Evolutionary conservation across 1,139 yeast genomes (phyloP).

Genomic region (Meyerozyma carpophila): DNA sequence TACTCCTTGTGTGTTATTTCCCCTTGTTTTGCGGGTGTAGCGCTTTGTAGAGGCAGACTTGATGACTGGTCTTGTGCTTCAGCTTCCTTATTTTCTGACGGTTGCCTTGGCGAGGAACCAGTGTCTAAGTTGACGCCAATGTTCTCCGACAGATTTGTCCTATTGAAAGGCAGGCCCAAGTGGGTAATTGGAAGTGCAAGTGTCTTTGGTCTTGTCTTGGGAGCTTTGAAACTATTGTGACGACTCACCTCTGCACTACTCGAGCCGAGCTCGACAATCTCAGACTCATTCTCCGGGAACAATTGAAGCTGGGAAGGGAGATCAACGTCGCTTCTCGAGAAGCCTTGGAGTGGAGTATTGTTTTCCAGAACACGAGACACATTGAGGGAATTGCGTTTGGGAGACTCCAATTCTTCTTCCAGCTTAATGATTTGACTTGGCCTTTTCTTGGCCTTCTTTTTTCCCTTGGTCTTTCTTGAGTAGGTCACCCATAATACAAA

Average conservation of each 20-base stretch:
- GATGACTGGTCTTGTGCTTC: not conserved
- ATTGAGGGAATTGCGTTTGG: not conserved
- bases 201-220: constrained; percentile 17
- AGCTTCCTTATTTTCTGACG: not conserved
- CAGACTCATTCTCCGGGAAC: constrained; percentile 34
- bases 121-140: not conserved
- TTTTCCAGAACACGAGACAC: constrained; percentile 1
- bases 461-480: constrained; percentile 41
- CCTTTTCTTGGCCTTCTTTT: constrained; percentile 6
- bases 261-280: constrained; percentile 28
- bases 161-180: constrained; percentile 5
- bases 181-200: constrained; percentile 22
- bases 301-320: constrained; percentile 57
- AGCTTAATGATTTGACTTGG: not conserved
- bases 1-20: constrained; percentile 11
- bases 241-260: constrained; percentile 27
- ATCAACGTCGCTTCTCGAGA: constrained; percentile 10
- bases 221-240: constrained; percentile 32
- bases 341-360: not conserved
- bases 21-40: not conserved
- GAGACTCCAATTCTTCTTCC: not conserved
- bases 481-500: constrained; percentile 85
- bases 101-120: no score
- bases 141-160: not conserved
- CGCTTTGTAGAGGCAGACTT: not conserved